These are phyloP conservation scores for Vaccinium myrtillus DNA, from an alignment of 148 eudicot genomes.

Conservation along the genomic window DNA sequence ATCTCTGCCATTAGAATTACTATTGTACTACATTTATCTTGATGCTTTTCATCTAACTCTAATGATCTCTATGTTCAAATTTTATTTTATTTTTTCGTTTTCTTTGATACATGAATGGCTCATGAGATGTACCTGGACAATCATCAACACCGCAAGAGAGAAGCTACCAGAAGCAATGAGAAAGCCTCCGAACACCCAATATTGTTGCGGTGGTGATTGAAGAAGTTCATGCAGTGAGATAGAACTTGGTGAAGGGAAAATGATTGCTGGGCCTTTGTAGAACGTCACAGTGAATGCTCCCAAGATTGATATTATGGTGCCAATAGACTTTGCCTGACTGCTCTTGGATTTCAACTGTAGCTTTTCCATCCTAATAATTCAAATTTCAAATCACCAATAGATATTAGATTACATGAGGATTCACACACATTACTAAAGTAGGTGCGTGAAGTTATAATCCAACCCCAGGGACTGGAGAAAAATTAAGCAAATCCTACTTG, in stretches of 20 bases:
- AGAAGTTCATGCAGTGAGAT: not conserved
- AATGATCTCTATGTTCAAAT: too few species aligned
- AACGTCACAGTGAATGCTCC: constrained; percentile 44
- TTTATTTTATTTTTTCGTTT: too few species aligned
- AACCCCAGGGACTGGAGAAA: too few species aligned
- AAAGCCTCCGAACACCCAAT: constrained; percentile 45
- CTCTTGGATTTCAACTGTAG: constrained; percentile 33
- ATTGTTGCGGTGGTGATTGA: not conserved
- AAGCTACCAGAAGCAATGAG: constrained; percentile 33
- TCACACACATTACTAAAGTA: too few species aligned
- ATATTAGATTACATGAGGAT: not conserved
- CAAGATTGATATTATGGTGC: constrained; percentile 39
- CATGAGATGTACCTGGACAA: constrained; percentile 30
- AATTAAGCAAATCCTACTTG: too few species aligned
- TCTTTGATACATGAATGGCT: not conserved
- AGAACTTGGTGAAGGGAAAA: constrained; percentile 15
- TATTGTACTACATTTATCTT: too few species aligned
- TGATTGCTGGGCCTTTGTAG: constrained; percentile 38
- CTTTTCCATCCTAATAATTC: constrained; percentile 40
- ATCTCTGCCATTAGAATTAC: too few species aligned
- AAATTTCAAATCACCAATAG: not conserved
- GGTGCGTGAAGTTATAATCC: too few species aligned
- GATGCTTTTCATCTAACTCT: too few species aligned
- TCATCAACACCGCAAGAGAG: constrained; percentile 26
- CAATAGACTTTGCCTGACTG: constrained; percentile 31